Base-by-base conservation (phyloP, 352 stramenopile species). In the Globisporangium middletonii region DNA sequence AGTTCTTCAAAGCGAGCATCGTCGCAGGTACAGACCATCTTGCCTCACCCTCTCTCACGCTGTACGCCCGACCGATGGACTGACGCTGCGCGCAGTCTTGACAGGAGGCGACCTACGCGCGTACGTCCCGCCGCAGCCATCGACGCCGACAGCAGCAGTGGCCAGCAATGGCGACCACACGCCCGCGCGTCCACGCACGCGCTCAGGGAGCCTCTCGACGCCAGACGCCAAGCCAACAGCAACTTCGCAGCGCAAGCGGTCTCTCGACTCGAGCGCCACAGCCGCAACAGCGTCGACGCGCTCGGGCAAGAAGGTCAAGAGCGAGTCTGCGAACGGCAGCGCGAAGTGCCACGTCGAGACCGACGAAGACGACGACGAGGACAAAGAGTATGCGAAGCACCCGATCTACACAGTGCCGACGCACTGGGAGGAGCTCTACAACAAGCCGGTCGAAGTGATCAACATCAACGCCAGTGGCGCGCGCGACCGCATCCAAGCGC, bases 381-480 rank as follows among this genome's bases (percentile, higher is more conserved):
- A 59, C 16, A 72, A 64, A 42, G 54, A 59, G 23, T 61, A 55
- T 37, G 73, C 61, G 7, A 78, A 62, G 12, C 80, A 88, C 57
- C 80, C 76, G 30, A 83, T 71, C 26, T 81, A 83, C 56, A 82
- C 80, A 5, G 72, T 87, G 30, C 80, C 80, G 19, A 87, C 77
- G 35, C 80, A 83, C 42, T 90, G 80, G 80, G 80, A 87, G 19
- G 72, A 88, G 33, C 63, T 87, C 30, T 80, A 88, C 53, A 83
- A 76, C 52, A 70, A 83, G 35, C 50, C 68, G 19, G 81, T 92
- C 18, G 67, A 86, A 45, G 65, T 87, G 9, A 83, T 92, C 60
- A 74, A 92, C 59, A 69, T 92, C 19, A 74, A 79, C 55, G 69
- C 75, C 13, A 43, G 55, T 0, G 71, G 75, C 2, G 79, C 79